Evolutionary conservation across 257 asterid genomes (phyloP), one percentile per base, ranked within the genome.

Genomic region (Nicotiana knightiana): DNA sequence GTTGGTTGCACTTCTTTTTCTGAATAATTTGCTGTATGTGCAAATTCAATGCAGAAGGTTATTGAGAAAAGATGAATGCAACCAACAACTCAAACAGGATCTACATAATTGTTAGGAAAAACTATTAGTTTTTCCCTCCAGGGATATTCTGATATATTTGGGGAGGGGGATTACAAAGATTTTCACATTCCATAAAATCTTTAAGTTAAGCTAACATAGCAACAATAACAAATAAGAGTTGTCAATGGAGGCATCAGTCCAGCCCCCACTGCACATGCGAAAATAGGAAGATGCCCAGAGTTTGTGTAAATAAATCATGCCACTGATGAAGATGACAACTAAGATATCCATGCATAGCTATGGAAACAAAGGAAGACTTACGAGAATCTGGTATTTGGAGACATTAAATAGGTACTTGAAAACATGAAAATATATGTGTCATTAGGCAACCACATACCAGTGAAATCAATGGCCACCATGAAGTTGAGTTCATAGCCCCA

Each of bases 391-490:
- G 21, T 12, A 43, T 48, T 53, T 53, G 18, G 58, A 53, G 18
- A 53, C 58, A 53, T 53, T 53, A 53, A 46, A 71, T 0, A 43
- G 51, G 51, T 43, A 9, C 12, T 43, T 9, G 1, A 43, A 43
- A 43, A 43, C 51, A 43, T 8, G 51, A 43, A 43, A 43, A 30
- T 51, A 65, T 21, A 58, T 48, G 2, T 30, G 28, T 48, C 15
- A 65, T 28, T 51, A n/a, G 24, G 33, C 80, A 51, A 75, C 4
- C 80, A 84, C 80, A 64, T 91, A 96, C 99, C 98, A 46, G 99
- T 96, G 90, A 94, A 96, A 89, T 96, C 99, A 83, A 96, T 88
- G 48, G 98, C 99, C 83, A 93, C 97, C 99, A 96, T 96, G 91
- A 96, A 96, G 90, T 93, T 96, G 87, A 96, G 91, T 89, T 94